phyloP scores from a whole-genome alignment of 2,329 filamentous ascomycete genomes.

The Raffaelea ambrosiae region DNA sequence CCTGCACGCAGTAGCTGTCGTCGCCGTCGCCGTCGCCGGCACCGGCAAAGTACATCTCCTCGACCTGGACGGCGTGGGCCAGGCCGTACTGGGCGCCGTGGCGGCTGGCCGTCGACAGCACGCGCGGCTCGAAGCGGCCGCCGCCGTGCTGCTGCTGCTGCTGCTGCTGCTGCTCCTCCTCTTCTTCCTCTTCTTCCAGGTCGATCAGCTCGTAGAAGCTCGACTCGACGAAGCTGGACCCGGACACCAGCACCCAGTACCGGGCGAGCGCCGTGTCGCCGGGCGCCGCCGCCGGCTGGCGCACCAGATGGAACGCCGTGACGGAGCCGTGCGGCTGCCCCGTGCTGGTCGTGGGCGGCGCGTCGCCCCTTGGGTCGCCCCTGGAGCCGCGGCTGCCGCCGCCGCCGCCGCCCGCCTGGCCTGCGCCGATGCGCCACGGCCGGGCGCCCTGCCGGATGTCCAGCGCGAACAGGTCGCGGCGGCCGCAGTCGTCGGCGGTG shows the following conservation, averaged over 20 bases:
- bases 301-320: conserved; percentile 18
- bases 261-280: background rate
- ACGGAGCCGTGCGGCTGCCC: conserved; percentile 17
- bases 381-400: conserved; percentile 5
- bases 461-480: conserved; percentile 23
- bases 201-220: conserved; percentile 28
- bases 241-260: conserved; percentile 25
- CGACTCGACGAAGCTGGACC: conserved; percentile 27
- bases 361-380: background rate
- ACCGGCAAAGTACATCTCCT: conserved; percentile 32
- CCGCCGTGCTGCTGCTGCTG: background rate
- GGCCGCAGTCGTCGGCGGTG: conserved; percentile 23
- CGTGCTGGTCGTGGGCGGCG: no score
- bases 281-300: no score
- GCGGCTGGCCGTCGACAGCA: conserved; percentile 22
- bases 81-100: conserved; percentile 24
- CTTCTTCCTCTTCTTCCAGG: background rate
- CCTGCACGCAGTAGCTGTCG: conserved; percentile 24
- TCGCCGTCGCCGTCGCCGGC: conserved; percentile 19
- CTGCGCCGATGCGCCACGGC: conserved; percentile 16
- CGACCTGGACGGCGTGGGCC: conserved; percentile 23
- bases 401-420: no score
- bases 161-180: background rate
- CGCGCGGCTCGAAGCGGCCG: conserved; percentile 14
- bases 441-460: conserved; percentile 20